Evolutionary conservation across 1,139 yeast genomes (phyloP).

Genomic region (Yamadazyma triangularis): DNA sequence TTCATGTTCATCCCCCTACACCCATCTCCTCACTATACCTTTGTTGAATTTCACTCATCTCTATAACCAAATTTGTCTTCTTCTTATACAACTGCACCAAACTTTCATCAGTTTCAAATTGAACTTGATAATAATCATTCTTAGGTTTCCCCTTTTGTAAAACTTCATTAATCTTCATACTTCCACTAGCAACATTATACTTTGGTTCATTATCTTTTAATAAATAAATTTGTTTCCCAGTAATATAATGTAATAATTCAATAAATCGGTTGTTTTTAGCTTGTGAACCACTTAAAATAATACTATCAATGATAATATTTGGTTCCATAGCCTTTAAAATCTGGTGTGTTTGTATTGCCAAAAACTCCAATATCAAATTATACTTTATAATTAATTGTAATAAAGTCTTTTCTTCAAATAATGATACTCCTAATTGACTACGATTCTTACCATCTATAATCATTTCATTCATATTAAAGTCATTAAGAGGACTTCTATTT

Average conservation of each 20-base stretch:
- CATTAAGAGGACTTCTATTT: conserved; percentile 51
- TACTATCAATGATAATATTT: conserved; percentile 15
- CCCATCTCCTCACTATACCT: background rate
- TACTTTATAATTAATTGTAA: conserved; percentile 32
- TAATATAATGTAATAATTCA: conserved; percentile 19
- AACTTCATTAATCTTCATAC: conserved; percentile 5
- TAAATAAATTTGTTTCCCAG: conserved; percentile 19
- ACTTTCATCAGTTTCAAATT: background rate
- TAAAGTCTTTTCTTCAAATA: conserved; percentile 5
- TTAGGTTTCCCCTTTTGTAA: background rate
- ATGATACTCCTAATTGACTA: conserved; percentile 12
- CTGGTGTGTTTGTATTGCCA: conserved; percentile 46
- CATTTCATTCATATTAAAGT: conserved; percentile 45
- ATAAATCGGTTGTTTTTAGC: conserved; percentile 42
- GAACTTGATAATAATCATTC: background rate
- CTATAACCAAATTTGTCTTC: background rate
- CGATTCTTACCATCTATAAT: conserved; percentile 41
- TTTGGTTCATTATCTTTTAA: conserved; percentile 9
- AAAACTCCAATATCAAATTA: conserved; percentile 43
- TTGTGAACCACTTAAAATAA: conserved; percentile 50
- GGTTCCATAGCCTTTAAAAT: conserved; percentile 19
- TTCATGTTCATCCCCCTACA: too few species aligned
- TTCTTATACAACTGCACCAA: background rate
- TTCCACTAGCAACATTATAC: conserved; percentile 12
- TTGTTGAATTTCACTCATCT: background rate